A percentile compares a stretch with the other conserved stretches of the same genome.
Conservation (phyloP, 2,329 filamentous ascomycete species). For the Immersiporthe knoxdaviesiana region DNA sequence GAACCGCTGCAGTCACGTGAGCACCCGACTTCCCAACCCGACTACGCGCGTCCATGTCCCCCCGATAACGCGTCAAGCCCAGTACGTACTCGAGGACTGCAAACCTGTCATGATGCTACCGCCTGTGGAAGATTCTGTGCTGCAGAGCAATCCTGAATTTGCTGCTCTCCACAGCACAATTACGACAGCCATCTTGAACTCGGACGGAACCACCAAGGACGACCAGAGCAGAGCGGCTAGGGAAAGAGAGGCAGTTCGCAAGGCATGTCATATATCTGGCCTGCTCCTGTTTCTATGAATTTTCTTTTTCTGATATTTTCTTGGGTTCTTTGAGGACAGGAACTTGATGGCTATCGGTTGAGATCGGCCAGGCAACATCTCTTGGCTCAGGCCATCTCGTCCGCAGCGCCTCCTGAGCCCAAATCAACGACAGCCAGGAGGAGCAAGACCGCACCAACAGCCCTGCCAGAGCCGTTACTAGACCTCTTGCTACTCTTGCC, state of each 20-base stretch:
- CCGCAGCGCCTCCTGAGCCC: conserved; percentile 41
- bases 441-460: conserved; percentile 30
- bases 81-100: not conserved
- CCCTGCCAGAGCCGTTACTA: conserved; percentile 49
- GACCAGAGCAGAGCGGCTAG: conserved; percentile 47
- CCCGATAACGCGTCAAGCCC: not conserved
- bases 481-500: conserved; percentile 61
- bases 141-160: conserved; percentile 63
- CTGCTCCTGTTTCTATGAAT: not conserved
- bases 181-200: conserved; percentile 56
- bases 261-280: conserved; percentile 44
- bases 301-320: not conserved
- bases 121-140: conserved; percentile 57
- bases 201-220: conserved; percentile 61
- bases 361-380: conserved; percentile 54
- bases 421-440: conserved; percentile 28
- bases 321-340: conserved; percentile 43
- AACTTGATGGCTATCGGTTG: conserved; percentile 54
- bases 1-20: conserved; percentile 14
- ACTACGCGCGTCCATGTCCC: too few relatives aligned
- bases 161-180: conserved; percentile 60
- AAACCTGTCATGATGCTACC: conserved; percentile 54
- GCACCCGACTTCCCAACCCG: conserved; percentile 6
- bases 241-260: conserved; percentile 52
- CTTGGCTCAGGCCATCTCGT: conserved; percentile 53